Percentiles rank a stretch among this genome's conserved stretches.
Evolutionary conservation across 495 filamentous ascomycete species (phyloP).

Genomic region (Penicillium chermesinum): DNA sequence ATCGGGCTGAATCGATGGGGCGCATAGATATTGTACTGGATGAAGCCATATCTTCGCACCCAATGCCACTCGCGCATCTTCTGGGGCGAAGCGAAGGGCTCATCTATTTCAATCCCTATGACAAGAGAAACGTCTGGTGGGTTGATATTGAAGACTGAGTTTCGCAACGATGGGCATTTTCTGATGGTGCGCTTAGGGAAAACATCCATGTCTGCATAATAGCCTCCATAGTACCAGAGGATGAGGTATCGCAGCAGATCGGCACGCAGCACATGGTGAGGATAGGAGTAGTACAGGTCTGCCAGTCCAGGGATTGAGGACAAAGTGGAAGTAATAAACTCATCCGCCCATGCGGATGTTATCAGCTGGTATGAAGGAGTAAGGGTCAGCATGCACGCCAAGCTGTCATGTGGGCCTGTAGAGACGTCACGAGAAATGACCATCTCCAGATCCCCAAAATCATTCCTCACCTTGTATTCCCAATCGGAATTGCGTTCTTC

Average conservation of each 20-base stretch:
- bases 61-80: constrained; percentile 38
- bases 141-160: constrained; percentile 15
- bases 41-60: constrained; percentile 34
- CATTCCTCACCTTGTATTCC: constrained; percentile 26
- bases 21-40: constrained; percentile 39
- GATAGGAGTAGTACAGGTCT: constrained; percentile 29
- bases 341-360: constrained; percentile 24
- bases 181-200: constrained; percentile 29
- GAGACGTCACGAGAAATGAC: neutral
- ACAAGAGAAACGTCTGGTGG: constrained; percentile 31
- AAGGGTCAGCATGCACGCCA: neutral
- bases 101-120: constrained; percentile 37
- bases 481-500: constrained; percentile 28
- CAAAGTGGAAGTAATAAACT: constrained; percentile 26
- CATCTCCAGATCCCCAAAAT: neutral
- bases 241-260: constrained; percentile 49
- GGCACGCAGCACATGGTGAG: constrained; percentile 35
- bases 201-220: constrained; percentile 48
- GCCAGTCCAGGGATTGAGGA: constrained; percentile 28
- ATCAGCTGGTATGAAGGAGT: constrained; percentile 18
- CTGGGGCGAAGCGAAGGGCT: constrained; percentile 31
- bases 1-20: constrained; percentile 39
- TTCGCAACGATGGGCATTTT: constrained; percentile 24
- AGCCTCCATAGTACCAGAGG: constrained; percentile 45
- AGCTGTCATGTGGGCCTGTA: neutral